Conservation (phyloP, 176 grass and related monocot genomes). For the Eragrostis curvula region DNA sequence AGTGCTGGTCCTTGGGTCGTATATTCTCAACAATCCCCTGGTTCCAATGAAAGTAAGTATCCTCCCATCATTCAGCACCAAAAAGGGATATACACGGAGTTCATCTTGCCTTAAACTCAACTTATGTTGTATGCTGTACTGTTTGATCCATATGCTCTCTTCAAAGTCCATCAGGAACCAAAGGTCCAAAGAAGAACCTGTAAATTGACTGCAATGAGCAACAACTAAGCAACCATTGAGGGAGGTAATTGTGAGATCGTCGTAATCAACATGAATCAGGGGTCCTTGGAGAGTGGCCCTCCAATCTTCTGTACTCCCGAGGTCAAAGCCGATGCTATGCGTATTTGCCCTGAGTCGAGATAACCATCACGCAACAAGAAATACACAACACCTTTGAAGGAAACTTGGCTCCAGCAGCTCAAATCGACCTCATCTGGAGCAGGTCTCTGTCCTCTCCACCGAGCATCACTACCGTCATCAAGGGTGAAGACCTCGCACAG, state of each 20-base stretch:
- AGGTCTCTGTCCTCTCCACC: not conserved
- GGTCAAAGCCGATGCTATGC: too few species aligned
- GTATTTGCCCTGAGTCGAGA: too few species aligned
- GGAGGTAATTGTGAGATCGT: too few species aligned
- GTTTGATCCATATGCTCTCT: not conserved
- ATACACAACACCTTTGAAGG: not conserved
- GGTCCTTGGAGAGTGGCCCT: not conserved
- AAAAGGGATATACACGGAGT: not conserved
- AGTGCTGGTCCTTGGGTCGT: not conserved
- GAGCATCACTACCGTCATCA: not conserved
- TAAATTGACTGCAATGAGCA: not conserved
- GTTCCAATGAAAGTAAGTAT: not conserved
- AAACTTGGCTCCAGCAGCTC: not conserved
- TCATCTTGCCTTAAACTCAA: not conserved
- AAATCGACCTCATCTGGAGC: not conserved
- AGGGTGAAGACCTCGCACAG: not conserved
- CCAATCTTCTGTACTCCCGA: too few species aligned
- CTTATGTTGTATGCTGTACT: not conserved
- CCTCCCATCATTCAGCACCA: not conserved
- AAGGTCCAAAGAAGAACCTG: not conserved
- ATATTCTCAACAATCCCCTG: not conserved
- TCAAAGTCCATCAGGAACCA: too few species aligned
- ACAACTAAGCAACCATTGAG: not conserved
- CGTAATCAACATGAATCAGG: too few species aligned
- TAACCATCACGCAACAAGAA: not conserved